Base-by-base conservation (phyloP, 1,284 basidiomycete genomes). In the Moniliella sp. region DNA sequence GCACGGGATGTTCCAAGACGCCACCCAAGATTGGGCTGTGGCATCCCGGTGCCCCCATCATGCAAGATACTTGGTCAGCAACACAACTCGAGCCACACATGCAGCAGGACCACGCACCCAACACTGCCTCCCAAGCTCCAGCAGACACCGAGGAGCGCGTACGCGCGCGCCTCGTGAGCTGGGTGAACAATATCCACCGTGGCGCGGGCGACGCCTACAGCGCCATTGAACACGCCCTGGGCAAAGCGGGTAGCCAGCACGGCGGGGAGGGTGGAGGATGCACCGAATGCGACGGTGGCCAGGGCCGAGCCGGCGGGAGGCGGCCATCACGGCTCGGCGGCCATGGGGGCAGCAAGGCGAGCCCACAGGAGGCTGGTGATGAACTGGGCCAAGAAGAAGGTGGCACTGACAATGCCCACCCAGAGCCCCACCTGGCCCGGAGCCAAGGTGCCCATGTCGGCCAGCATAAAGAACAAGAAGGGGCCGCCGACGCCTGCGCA, bases 191-290 rank as follows among this genome's bases (percentile, higher is more conserved):
- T 70, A 40, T 78, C 76, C 27, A 97, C 75, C 4, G 77, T 79
- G 13, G 83, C 81, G 23, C 50, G 50, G 25, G 81, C 82, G 13
- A 91, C 84, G 17, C 83, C 86, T 19, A 91, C 78, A 10, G 82
- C 79, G n/a, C 88, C 88, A 7, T 80, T 84, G 58, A 94, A 97
- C 27, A 94, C 71, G 15, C 88, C 88, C 61, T 97, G 88, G 15
- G 82, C 69, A 4, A 97, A 66, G 12, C 88, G 72, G 23, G 88
- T 75, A 28, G 69, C 73, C 34, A 94, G 74, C 3, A 86, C 88
- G 58, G 86, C 42, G 13, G 36, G 32, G 8, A 59, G 39, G 16
- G 45, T 57, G 12, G 36, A 76, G 18, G 77, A 72, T 0, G 83
- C 83, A 15, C 88, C 88, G 53, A 94, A 97, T 17, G 76, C 62